Conservation (phyloP, 306 rosid species). For the Psophocarpus tetragonolobus region DNA sequence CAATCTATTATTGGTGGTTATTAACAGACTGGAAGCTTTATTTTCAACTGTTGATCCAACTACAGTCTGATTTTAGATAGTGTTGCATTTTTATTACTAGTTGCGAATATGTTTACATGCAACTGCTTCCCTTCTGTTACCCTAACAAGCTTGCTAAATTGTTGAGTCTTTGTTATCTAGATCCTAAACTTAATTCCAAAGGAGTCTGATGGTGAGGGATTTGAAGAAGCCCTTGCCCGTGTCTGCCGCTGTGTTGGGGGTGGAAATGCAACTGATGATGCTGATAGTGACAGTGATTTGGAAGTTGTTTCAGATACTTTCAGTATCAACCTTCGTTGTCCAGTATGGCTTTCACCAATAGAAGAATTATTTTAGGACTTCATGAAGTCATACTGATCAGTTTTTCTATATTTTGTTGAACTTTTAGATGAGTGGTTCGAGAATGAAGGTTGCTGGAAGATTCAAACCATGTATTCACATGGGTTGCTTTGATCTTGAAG, state of each 20-base stretch:
- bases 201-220: constrained; percentile 84
- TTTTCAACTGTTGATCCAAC: constrained; percentile 4
- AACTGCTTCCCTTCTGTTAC: neutral
- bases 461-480: constrained; percentile 94
- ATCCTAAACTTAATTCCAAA: constrained; percentile 79
- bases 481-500: constrained; percentile 98
- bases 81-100: neutral
- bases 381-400: constrained; percentile 19
- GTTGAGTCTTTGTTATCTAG: constrained; percentile 47
- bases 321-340: constrained; percentile 84
- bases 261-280: constrained; percentile 78
- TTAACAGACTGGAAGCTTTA: neutral
- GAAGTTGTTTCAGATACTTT: constrained; percentile 97
- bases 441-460: constrained; percentile 99
- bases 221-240: constrained; percentile 97
- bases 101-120: constrained; percentile 8
- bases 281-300: constrained; percentile 94
- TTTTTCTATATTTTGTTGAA: constrained; percentile 35
- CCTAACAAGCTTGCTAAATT: neutral
- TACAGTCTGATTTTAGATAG: neutral
- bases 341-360: constrained; percentile 56
- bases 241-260: constrained; percentile 92
- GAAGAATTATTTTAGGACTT: constrained; percentile 12
- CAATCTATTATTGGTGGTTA: neutral
- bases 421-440: constrained; percentile 93